Evolutionary conservation across 2,329 filamentous ascomycete genomes (phyloP), one percentile per base, ranked within the genome.

Genomic region (Aureobasidium sp.): DNA sequence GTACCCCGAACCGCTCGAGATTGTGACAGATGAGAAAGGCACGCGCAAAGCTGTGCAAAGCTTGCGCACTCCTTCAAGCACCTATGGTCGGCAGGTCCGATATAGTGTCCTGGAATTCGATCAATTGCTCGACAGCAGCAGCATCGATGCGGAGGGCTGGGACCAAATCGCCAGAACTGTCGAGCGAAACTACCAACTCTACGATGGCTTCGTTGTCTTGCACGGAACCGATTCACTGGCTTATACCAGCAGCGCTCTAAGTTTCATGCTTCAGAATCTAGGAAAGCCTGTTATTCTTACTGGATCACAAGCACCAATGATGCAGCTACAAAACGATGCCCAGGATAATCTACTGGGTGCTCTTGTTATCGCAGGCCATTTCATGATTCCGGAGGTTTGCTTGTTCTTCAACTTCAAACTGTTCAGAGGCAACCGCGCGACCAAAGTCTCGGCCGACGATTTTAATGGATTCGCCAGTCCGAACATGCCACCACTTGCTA

Each of bases 331-430:
- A 74, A 94, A 88, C 55, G 92, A 96, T 72, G 92, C 91, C 10
- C 88, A 91, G 38, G 91, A 95, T 75, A 96, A 96, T 69, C 81
- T 96, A 13, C 82, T 96, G 5, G 89, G 89, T 21, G 92, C 90
- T 1, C 81, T 96, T 69, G 90, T 96, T 69, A 87, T 96, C 60
- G 92, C 92, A 3, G 90, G 90, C 35, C 94, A 94, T 62, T 95
- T 95, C 70, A 88, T 90, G 76, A 90, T 96, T 61, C 91, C 92
- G 0, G 92, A 96, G 72, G 92, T 96, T 57, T 92, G 90, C 71
- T 81, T 96, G 37, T 96, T 95, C 78, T 96, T 96, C 79, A 90
- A 94, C 74, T 89, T 95, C 76, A 90, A 86, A 66, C 82, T 96
- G 21, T 95, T 92, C 75, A 85, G 92, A 27, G 92, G 92, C 17